Percentiles rank a stretch among this genome's conserved stretches.
Evolutionary conservation across 768 basidiomycete genomes (phyloP).

Genomic region (Russula lepida): DNA sequence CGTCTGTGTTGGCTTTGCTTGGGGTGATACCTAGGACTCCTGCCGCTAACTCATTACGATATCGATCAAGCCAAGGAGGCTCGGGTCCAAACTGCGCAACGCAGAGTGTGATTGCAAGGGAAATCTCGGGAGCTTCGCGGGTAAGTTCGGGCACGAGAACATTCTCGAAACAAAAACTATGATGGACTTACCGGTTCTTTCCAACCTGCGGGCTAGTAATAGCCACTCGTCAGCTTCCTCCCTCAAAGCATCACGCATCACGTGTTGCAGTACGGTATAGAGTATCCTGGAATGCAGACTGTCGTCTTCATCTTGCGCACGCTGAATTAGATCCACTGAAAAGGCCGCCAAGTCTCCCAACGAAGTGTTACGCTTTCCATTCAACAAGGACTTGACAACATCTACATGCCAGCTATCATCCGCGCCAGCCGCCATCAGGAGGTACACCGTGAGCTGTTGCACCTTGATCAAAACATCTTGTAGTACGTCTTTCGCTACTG

Average conservation of each 20-base stretch:
- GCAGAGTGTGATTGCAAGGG: conserved; percentile 56
- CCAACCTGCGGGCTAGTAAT: conserved; percentile 51
- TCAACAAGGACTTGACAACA: conserved; percentile 32
- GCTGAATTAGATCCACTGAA: conserved; percentile 28
- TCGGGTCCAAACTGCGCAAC: conserved; percentile 58
- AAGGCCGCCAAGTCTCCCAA: conserved; percentile 28
- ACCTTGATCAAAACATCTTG: conserved; percentile 38
- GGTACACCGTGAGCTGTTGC: conserved; percentile 52
- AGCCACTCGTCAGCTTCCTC: conserved; percentile 76
- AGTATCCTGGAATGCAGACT: conserved; percentile 53
- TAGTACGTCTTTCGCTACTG: conserved; percentile 30
- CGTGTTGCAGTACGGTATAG: conserved; percentile 48
- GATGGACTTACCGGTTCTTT: conserved; percentile 46
- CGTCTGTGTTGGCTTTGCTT: conserved; percentile 54
- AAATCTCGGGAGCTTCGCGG: conserved; percentile 54
- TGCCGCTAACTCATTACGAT: conserved; percentile 88
- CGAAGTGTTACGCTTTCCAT: conserved; percentile 21
- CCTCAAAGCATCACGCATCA: conserved; percentile 48
- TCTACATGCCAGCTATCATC: conserved; percentile 45
- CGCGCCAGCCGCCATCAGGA: conserved; percentile 38
- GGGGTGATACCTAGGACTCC: conserved; percentile 58
- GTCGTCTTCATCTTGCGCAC: conserved; percentile 34
- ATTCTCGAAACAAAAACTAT: background rate
- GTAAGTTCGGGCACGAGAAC: background rate
- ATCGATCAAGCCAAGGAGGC: conserved; percentile 62